These are phyloP conservation scores for Sambucus nigra DNA, from an alignment of 129 eudicot genomes.

Conservation along the genomic window DNA sequence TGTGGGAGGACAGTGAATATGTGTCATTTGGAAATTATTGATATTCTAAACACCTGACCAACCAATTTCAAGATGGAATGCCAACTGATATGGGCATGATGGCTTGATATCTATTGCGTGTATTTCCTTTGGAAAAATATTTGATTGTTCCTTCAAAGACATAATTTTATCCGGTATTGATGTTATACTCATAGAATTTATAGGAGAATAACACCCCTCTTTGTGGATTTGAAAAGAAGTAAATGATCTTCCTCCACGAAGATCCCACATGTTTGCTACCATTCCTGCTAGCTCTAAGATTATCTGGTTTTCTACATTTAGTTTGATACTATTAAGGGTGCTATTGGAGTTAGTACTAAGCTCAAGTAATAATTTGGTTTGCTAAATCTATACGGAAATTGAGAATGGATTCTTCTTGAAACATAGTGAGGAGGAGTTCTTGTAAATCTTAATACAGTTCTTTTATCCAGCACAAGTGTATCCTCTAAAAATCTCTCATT, in stretches of 20 bases:
- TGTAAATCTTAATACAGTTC: no score
- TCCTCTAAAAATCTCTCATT: no score
- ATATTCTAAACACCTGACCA: constrained; percentile 90
- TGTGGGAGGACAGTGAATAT: constrained; percentile 95
- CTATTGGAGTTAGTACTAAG: constrained; percentile 44
- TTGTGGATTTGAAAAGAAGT: constrained; percentile 69
- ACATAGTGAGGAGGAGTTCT: no score
- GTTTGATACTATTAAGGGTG: constrained; percentile 65
- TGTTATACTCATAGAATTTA: constrained; percentile 53
- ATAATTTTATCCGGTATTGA: constrained; percentile 60
- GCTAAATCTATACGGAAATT: no score
- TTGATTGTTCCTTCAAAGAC: constrained; percentile 85
- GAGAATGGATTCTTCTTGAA: no score
- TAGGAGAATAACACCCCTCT: constrained; percentile 57
- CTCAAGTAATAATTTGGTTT: no score
- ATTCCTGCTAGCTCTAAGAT: constrained; percentile 69
- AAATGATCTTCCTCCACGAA: constrained; percentile 88
- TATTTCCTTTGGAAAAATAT: constrained; percentile 56
- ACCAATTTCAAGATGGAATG: constrained; percentile 96
- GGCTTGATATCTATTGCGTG: constrained; percentile 74
- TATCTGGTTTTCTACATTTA: constrained; percentile 65
- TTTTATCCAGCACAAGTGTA: no score
- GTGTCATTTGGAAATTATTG: constrained; percentile 59
- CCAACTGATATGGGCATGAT: constrained; percentile 59
- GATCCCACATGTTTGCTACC: constrained; percentile 85